Percentiles rank a stretch among this genome's conserved stretches.
Evolutionary conservation across 345 rosid genomes (phyloP).

Genomic region (Ceriops tagal): DNA sequence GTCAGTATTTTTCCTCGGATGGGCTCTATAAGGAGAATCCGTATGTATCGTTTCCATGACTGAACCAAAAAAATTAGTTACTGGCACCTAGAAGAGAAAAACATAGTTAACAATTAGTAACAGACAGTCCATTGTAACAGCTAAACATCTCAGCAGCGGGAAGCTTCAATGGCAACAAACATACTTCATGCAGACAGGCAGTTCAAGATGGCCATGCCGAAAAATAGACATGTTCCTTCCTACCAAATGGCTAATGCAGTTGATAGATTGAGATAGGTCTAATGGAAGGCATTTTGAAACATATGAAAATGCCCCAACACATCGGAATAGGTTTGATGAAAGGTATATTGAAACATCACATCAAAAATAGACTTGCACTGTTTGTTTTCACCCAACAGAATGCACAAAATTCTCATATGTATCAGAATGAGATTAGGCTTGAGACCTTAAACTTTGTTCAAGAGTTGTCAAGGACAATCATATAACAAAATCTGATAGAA

Average conservation of each 20-base stretch:
- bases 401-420: background rate
- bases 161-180: background rate
- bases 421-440: background rate
- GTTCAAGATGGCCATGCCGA: background rate
- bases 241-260: background rate
- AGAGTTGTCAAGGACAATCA: background rate
- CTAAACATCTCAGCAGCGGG: background rate
- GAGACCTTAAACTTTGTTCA: background rate
- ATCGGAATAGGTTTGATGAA: background rate
- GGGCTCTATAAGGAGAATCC: constrained; percentile 58
- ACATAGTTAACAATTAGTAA: background rate
- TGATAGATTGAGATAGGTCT: background rate
- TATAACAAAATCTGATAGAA: background rate
- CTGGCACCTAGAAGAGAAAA: constrained; percentile 62
- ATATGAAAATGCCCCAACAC: background rate
- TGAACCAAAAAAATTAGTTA: constrained; percentile 93
- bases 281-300: background rate
- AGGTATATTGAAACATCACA: too few species aligned
- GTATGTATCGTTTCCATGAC: constrained; percentile 93
- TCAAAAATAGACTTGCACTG: background rate
- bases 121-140: background rate
- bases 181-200: background rate
- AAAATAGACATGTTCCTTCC: background rate
- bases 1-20: constrained; percentile 27
- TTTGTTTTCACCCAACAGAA: background rate